These are phyloP conservation scores for Haplosporangium sp. DNA, from an alignment of 371 early-diverging fungal species.

Conservation along the genomic window DNA sequence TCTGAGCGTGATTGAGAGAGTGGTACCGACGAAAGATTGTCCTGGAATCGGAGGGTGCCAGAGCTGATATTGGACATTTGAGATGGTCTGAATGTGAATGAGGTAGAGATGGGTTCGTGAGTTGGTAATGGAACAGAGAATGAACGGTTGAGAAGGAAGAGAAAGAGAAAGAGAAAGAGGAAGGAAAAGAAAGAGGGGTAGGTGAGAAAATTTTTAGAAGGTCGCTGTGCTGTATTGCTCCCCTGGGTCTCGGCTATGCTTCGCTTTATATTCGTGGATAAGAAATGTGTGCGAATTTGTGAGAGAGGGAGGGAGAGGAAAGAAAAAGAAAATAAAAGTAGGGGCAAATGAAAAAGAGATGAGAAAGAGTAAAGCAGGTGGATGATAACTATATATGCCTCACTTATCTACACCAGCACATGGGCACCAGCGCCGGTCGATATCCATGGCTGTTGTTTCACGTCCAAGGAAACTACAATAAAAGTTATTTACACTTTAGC, in stretches of 20 bases:
- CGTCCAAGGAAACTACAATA: too few species aligned
- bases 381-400: too few species aligned
- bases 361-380: constrained; percentile 1
- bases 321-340: not conserved
- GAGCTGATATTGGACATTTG: constrained; percentile 5
- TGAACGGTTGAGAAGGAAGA: not conserved
- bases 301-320: not conserved
- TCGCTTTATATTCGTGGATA: not conserved
- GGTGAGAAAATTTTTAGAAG: too few species aligned
- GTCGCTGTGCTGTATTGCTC: too few species aligned
- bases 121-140: not conserved
- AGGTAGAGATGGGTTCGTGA: not conserved
- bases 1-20: too few species aligned
- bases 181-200: constrained; percentile 7
- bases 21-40: not conserved
- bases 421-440: too few species aligned
- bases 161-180: not conserved
- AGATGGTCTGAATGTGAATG: not conserved
- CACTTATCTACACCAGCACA: too few species aligned
- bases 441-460: too few species aligned
- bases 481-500: too few species aligned
- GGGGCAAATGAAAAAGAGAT: not conserved
- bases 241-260: too few species aligned
- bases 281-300: not conserved
- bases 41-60: constrained; percentile 9